phyloP scores from a whole-genome alignment of 2,329 filamentous ascomycete species.

The Arachnopeziza araneosa region DNA sequence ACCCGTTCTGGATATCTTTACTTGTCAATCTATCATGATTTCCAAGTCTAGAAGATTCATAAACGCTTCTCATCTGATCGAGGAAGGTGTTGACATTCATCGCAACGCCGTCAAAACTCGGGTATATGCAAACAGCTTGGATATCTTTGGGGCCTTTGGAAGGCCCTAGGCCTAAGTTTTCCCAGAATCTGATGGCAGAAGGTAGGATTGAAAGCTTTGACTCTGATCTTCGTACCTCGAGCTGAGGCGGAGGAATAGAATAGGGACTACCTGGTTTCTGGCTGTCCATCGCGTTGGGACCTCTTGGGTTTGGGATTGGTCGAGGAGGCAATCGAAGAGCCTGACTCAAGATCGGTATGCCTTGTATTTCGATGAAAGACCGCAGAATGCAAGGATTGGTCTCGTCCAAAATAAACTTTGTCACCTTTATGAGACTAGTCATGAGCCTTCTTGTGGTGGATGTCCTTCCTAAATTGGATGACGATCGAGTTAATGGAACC shows the following conservation, averaged over 20 bases:
- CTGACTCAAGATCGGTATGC: slow-evolving; percentile 48
- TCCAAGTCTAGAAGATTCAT: slow-evolving; percentile 70
- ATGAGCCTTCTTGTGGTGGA: slow-evolving; percentile 25
- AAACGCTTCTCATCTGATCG: slow-evolving; percentile 61
- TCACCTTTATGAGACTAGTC: slow-evolving; percentile 41
- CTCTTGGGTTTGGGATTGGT: slow-evolving; percentile 23
- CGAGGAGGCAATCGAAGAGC: slow-evolving; percentile 41
- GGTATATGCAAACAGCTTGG: slow-evolving; percentile 64
- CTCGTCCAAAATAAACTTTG: slow-evolving; percentile 40
- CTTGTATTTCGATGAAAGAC: slow-evolving; percentile 50
- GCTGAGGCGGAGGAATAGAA: slow-evolving; percentile 60
- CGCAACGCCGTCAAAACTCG: slow-evolving; percentile 56
- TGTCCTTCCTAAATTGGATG: slow-evolving; percentile 8
- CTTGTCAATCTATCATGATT: slow-evolving; percentile 45
- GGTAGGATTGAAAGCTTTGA: slow-evolving; percentile 67
- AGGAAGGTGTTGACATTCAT: slow-evolving; percentile 60
- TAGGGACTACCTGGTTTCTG: slow-evolving; percentile 50
- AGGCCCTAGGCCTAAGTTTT: slow-evolving; percentile 69
- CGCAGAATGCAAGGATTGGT: slow-evolving; percentile 40
- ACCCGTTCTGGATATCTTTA: slow-evolving; percentile 32
- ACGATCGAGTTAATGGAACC: slow-evolving; percentile 2
- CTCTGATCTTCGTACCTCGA: slow-evolving; percentile 67
- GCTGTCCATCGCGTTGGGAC: slow-evolving; percentile 12
- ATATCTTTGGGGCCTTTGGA: slow-evolving; percentile 67
- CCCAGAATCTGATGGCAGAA: slow-evolving; percentile 74